Evolutionary conservation across 2,329 filamentous ascomycete species (phyloP).

Genomic region (Paramyrothecium roridum): DNA sequence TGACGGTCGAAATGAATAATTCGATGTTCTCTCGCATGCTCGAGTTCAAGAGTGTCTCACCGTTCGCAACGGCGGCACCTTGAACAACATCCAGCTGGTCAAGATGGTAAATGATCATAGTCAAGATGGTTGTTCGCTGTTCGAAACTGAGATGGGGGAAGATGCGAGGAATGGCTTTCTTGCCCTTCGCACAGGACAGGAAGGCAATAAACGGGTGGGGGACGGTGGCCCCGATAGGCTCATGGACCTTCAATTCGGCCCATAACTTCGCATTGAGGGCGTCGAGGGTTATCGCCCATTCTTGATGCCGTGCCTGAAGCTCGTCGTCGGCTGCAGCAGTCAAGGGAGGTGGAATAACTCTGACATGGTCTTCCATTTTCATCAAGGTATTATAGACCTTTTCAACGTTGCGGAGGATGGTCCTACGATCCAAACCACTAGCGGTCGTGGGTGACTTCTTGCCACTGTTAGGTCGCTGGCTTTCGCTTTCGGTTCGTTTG

Average conservation of each 20-base stretch:
- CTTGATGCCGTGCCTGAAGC: constrained; percentile 69
- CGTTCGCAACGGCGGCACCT: constrained; percentile 69
- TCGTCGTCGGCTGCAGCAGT: constrained; percentile 59
- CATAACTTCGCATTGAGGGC: constrained; percentile 79
- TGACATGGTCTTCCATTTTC: constrained; percentile 90
- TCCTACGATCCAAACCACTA: constrained; percentile 72
- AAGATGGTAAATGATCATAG: constrained; percentile 91
- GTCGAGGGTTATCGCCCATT: constrained; percentile 62
- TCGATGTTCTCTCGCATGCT: constrained; percentile 88
- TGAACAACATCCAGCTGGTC: constrained; percentile 89
- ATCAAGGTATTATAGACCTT: constrained; percentile 84
- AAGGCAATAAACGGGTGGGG: constrained; percentile 95
- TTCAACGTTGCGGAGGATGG: constrained; percentile 82
- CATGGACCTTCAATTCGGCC: constrained; percentile 86
- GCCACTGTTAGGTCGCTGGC: constrained; percentile 47
- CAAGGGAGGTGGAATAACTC: constrained; percentile 65
- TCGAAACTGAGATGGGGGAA: constrained; percentile 92
- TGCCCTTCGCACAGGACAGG: constrained; percentile 90
- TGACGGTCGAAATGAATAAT: constrained; percentile 81
- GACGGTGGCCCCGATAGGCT: constrained; percentile 75
- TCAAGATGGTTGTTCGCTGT: constrained; percentile 91
- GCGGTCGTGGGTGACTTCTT: constrained; percentile 33
- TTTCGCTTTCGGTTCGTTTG: constrained; percentile 75
- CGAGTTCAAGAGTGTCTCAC: constrained; percentile 69
- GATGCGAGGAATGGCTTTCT: constrained; percentile 90